Conservation (phyloP, 2,329 filamentous ascomycete genomes). For the Westerdykella ornata region DNA sequence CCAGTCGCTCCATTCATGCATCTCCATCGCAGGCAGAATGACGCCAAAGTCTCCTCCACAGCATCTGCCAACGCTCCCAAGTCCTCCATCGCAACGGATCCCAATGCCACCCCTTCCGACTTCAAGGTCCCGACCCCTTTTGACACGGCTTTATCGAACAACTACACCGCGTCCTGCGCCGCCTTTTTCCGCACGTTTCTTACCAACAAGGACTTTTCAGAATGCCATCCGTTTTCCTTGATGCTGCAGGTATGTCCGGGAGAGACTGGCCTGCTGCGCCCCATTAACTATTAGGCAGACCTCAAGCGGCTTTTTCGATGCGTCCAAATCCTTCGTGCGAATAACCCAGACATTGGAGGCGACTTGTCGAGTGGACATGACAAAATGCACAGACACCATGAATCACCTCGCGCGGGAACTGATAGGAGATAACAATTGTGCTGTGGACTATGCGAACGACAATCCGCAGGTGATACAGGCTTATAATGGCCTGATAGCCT, state of each 20-base stretch:
- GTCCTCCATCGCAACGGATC: conserved; percentile 21
- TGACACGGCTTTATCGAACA: conserved; percentile 46
- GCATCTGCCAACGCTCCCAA: conserved; percentile 16
- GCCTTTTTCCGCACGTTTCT: conserved; percentile 64
- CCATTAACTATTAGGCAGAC: conserved; percentile 48
- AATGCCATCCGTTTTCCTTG: conserved; percentile 78
- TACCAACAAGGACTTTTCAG: conserved; percentile 57
- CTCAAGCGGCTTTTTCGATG: conserved; percentile 77
- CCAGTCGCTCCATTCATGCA: conserved; percentile 25
- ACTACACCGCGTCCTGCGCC: conserved; percentile 54
- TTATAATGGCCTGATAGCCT: conserved; percentile 68
- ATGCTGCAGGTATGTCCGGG: conserved; percentile 61
- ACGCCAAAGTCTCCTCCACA: conserved; percentile 15
- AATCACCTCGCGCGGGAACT: conserved; percentile 59
- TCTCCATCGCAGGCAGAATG: conserved; percentile 22
- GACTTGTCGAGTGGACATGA: conserved; percentile 63
- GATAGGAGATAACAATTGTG: conserved; percentile 58
- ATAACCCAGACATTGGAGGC: conserved; percentile 74
- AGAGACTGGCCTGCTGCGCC: neutral
- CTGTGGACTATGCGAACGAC: conserved; percentile 57
- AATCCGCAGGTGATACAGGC: conserved; percentile 68
- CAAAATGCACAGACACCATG: conserved; percentile 61
- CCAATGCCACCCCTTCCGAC: conserved; percentile 11
- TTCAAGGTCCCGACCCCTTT: conserved; percentile 40
- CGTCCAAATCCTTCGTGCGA: conserved; percentile 60